Conservation (phyloP, 1,284 basidiomycete genomes). For the Takashimella tepidaria region DNA sequence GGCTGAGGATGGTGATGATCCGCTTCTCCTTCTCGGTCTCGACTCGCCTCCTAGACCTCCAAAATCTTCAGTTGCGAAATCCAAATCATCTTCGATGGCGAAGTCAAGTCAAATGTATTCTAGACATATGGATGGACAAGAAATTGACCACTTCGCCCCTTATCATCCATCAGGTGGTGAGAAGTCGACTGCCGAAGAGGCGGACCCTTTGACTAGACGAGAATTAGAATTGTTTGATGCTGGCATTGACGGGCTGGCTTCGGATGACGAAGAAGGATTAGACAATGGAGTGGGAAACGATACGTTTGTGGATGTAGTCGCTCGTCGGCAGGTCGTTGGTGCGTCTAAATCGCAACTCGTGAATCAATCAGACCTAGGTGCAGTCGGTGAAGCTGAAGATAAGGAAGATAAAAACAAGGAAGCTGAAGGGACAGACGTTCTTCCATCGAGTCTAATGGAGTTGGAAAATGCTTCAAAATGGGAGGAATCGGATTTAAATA, state of each 20-base stretch:
- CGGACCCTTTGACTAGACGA: background rate
- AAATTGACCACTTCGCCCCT: background rate
- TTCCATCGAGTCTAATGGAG: too few species aligned
- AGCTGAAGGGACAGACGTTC: background rate
- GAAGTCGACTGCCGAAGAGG: too few species aligned
- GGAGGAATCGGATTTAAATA: background rate
- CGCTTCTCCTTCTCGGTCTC: background rate
- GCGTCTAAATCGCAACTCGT: too few species aligned
- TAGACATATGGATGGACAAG: too few species aligned
- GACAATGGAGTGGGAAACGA: conserved; percentile 12
- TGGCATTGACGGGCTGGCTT: background rate
- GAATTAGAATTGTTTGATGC: background rate
- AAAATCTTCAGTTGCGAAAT: background rate
- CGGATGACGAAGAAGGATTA: conserved; percentile 9
- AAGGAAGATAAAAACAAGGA: background rate
- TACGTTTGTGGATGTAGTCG: conserved; percentile 9
- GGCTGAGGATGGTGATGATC: conserved; percentile 6
- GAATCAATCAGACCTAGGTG: too few species aligned
- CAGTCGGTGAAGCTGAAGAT: background rate
- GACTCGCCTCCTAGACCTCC: background rate
- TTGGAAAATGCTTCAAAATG: background rate
- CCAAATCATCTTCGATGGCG: background rate
- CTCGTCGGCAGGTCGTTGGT: too few species aligned
- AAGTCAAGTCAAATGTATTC: too few species aligned
- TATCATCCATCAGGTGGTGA: background rate